phyloP scores from a whole-genome alignment of 306 rosid genomes.

The Abrus precatorius region DNA sequence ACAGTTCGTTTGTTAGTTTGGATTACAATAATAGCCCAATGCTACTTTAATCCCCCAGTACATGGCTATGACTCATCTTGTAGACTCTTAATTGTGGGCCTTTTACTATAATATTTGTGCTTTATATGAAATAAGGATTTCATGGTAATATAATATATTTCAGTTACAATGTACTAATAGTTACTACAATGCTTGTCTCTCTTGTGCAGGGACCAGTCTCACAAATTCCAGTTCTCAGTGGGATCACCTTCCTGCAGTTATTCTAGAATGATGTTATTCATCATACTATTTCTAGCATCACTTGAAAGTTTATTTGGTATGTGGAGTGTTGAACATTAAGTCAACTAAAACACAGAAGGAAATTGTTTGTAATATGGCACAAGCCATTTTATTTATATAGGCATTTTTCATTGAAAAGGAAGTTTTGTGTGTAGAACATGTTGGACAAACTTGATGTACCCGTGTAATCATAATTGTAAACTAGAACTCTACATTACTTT shows the following conservation, averaged over 20 bases:
- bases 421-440: constrained; percentile 42
- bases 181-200: constrained; percentile 35
- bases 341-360: not conserved
- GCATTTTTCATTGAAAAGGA: constrained; percentile 29
- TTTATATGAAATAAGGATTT: constrained; percentile 14
- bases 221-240: constrained; percentile 75
- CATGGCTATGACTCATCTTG: too few relatives aligned
- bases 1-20: too few relatives aligned
- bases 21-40: too few relatives aligned
- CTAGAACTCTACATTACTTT: constrained; percentile 8
- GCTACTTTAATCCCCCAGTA: too few relatives aligned
- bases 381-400: constrained; percentile 26
- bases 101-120: not conserved
- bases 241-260: constrained; percentile 51
- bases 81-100: too few relatives aligned
- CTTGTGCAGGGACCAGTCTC: constrained; percentile 83
- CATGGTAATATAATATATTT: constrained; percentile 15
- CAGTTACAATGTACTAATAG: not conserved
- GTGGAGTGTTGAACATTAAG: constrained; percentile 40
- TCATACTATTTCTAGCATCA: constrained; percentile 51
- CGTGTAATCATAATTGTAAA: constrained; percentile 31
- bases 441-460: constrained; percentile 11
- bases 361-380: constrained; percentile 39
- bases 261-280: constrained; percentile 50
- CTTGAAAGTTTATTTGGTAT: constrained; percentile 52